These are phyloP conservation scores for Botrytis medusae DNA, from an alignment of 2,329 filamentous ascomycete genomes.

Conservation along the genomic window DNA sequence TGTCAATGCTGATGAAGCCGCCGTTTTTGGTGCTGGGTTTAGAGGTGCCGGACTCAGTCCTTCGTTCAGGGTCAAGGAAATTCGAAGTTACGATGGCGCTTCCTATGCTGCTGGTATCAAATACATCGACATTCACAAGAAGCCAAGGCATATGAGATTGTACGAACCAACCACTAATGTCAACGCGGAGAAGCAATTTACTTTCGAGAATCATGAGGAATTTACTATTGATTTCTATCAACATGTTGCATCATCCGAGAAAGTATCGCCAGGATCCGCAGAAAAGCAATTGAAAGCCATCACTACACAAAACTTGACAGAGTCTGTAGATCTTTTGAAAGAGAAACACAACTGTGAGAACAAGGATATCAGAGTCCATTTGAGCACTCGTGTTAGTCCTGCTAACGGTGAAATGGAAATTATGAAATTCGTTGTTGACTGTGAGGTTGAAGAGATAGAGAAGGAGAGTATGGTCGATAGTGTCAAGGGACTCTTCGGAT, in stretches of 20 bases:
- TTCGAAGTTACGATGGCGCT: conserved; percentile 75
- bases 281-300: conserved; percentile 66
- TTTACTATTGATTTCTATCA: conserved; percentile 81
- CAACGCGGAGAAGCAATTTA: conserved; percentile 78
- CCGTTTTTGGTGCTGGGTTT: conserved; percentile 94
- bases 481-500: conserved; percentile 94
- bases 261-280: conserved; percentile 44
- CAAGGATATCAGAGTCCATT: conserved; percentile 75
- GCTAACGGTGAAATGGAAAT: conserved; percentile 81
- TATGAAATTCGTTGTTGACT: conserved; percentile 74
- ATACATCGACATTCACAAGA: conserved; percentile 67
- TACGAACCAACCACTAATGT: conserved; percentile 77
- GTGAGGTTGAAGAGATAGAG: conserved; percentile 70
- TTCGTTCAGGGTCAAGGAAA: conserved; percentile 97
- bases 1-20: conserved; percentile 95
- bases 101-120: conserved; percentile 73
- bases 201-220: conserved; percentile 79
- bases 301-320: conserved; percentile 81
- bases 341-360: conserved; percentile 72
- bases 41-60: conserved; percentile 89
- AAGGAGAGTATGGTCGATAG: conserved; percentile 86
- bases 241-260: conserved; percentile 53
- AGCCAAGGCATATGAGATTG: conserved; percentile 75
- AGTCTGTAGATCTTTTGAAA: conserved; percentile 73
- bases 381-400: conserved; percentile 69